Evolutionary conservation across 2,329 filamentous ascomycete genomes (phyloP), one percentile per base, ranked within the genome.

Genomic region (Pestalotiopsis sp.): DNA sequence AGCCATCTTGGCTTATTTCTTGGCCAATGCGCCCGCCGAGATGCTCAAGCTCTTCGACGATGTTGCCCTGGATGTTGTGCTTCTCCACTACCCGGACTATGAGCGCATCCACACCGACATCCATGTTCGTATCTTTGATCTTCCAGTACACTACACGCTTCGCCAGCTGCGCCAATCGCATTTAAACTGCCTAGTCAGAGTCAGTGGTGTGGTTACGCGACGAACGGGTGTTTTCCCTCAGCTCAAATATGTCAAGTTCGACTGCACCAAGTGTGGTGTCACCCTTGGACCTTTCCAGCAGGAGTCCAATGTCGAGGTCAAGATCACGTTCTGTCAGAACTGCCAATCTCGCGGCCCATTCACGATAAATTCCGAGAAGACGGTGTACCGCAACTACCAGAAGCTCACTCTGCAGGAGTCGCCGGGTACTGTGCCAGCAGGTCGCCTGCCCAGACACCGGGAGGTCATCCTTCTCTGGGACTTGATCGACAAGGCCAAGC

Each of bases 311-410:
- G 91, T 94, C 57, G 96, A 99, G 80, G 94, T 99, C 77, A 97
- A 95, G 81, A 93, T 99, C 73, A 93, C 92, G 0, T 99, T 93
- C 84, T 99, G 96, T 78, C 95, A 98, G 77, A 96, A 93, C 78
- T 99, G 96, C 81, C 95, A 98, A 81, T 97, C 94, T 52, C 91
- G 94, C 55, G 96, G 96, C 0, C 97, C 96, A 0, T 99, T 99
- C 77, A 97, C 91, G 0, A 84, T 99, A 72, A 98, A 98, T 82
- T 96, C 94, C 3, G 96, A 98, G 78, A 97, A 97, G 85, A 99
- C 96, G 0, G 92, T 99, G 17, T 99, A 99, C 82, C 92, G 96
- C 70, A 99, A 99, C 80, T 99, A 98, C 81, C 96, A 99, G 79
- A 99, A 98, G 78, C 85, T 99, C 74, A 99, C 96, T 0, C 87